Percentiles rank a stretch among this genome's conserved stretches.
Evolutionary conservation across 2,329 filamentous ascomycete genomes (phyloP).

Genomic region (Aspergillus aculeatinus): DNA sequence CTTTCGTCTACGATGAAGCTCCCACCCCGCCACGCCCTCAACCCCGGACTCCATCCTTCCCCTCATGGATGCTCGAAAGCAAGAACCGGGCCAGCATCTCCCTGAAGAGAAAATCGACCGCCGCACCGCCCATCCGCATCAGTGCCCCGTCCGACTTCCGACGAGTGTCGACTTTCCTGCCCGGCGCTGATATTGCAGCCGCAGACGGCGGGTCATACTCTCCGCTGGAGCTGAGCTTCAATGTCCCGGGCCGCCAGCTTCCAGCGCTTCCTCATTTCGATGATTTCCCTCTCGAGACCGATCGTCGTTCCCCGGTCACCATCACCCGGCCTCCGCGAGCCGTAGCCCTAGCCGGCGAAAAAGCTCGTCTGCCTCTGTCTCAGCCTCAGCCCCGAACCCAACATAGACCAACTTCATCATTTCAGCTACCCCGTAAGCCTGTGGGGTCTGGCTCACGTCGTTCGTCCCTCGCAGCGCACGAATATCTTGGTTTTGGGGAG

Average conservation of each 20-base stretch:
- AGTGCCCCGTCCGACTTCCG: slow-evolving; percentile 46
- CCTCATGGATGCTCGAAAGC: slow-evolving; percentile 42
- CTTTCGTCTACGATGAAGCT: slow-evolving; percentile 43
- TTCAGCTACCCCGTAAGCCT: slow-evolving; percentile 38
- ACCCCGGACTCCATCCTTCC: slow-evolving; percentile 36
- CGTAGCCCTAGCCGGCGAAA: slow-evolving; percentile 30
- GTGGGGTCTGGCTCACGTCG: slow-evolving; percentile 34
- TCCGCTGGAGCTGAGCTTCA: slow-evolving; percentile 50
- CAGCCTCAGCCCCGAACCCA: slow-evolving; percentile 20
- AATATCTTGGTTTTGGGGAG: slow-evolving; percentile 19
- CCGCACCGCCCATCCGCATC: slow-evolving; percentile 34
- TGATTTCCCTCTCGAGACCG: slow-evolving; percentile 35
- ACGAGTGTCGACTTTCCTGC: slow-evolving; percentile 31
- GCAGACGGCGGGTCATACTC: slow-evolving; percentile 25
- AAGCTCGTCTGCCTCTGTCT: slow-evolving; percentile 19
- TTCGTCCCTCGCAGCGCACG: slow-evolving; percentile 27
- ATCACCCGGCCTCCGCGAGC: slow-evolving; percentile 34
- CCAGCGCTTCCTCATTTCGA: slow-evolving; percentile 48
- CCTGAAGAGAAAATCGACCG: slow-evolving; percentile 34
- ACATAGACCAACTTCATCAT: slow-evolving; percentile 25
- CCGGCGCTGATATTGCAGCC: slow-evolving; percentile 11
- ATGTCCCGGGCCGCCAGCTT: slow-evolving; percentile 44
- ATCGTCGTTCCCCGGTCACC: slow-evolving; percentile 23
- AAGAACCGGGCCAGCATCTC: slow-evolving; percentile 43
- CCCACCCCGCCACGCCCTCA: slow-evolving; percentile 35